These are phyloP conservation scores for Diaporthe velutina DNA, from an alignment of 2,329 filamentous ascomycete genomes.

Conservation along the genomic window DNA sequence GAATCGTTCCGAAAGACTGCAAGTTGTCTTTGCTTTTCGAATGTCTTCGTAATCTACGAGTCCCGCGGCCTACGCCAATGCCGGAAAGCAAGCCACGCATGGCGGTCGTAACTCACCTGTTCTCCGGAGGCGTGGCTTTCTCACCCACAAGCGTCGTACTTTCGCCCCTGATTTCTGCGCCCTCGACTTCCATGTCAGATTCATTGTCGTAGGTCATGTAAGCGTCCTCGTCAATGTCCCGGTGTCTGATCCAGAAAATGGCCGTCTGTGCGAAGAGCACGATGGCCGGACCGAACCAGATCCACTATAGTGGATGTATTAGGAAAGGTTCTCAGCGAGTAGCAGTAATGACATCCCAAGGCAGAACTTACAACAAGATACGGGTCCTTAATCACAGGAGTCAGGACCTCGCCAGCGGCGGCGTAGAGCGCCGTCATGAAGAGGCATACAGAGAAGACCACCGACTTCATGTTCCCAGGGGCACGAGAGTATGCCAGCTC, in stretches of 20 bases:
- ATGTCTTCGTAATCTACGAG: too few relatives aligned
- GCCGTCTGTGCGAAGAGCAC: constrained; percentile 60
- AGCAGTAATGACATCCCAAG: not conserved
- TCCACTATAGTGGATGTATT: constrained; percentile 42
- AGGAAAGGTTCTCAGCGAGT: not conserved
- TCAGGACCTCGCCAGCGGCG: constrained; percentile 60
- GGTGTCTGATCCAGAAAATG: constrained; percentile 62
- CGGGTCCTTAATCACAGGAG: constrained; percentile 57
- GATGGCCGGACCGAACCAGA: constrained; percentile 62
- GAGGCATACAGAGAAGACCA: constrained; percentile 68
- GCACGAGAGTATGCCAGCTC: constrained; percentile 79
- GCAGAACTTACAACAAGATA: constrained; percentile 49
- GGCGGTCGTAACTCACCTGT: too few relatives aligned
- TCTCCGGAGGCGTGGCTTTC: not conserved
- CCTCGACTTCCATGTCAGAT: constrained; percentile 3
- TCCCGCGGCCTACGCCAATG: too few relatives aligned
- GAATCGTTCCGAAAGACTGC: too few relatives aligned
- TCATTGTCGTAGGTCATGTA: constrained; percentile 53
- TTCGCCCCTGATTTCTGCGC: fast-evolving
- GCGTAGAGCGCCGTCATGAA: constrained; percentile 70
- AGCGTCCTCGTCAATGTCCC: constrained; percentile 59
- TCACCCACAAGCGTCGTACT: not conserved
- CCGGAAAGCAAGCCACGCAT: too few relatives aligned
- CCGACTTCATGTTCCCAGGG: constrained; percentile 73
- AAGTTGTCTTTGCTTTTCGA: too few relatives aligned